Evolutionary conservation across 495 filamentous ascomycete species (phyloP), one percentile per base, ranked within the genome.

Genomic region (Xylaria grammica): DNA sequence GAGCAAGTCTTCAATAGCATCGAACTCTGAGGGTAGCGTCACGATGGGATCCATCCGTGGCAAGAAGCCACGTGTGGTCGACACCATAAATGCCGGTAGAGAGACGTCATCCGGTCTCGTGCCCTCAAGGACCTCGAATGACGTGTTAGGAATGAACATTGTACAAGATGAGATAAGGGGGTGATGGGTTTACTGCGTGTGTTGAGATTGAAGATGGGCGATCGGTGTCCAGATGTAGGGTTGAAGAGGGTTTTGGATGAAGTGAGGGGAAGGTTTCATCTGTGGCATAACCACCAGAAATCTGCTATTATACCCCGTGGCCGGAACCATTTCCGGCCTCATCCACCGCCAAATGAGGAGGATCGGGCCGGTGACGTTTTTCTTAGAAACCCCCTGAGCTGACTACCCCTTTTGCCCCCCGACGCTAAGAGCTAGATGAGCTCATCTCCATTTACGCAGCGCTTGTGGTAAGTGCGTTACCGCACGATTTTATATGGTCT

Each of bases 11-110:
- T 89, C 83, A 36, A 96, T 79, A 15, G 83, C 73, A 44, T 83
- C 77, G 74, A 97, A 97, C 71, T 87, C 88, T 15, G 81, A 54
- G 8, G 93, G 92, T 10, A 90, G 83, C 2, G 75, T 59, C 22
- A 82, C 72, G 67, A 90, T 72, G 44, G 89, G 89, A 59, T 90
- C 82, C 73, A 81, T 79, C 1, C 88, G 82, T 1, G 89, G 88
- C 44, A 91, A 81, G 77, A 97, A 97, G 56, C 93, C 93, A 44
- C 91, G 84, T 0, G 88, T 86, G 2, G 87, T 92, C 51, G 92
- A 94, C 66, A 96, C 91, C 80, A 93, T 94, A 82, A 97, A 97
- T 53, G 91, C 87, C 34, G 90, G 89, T 22, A 95, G 81, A 54
- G 79, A 78, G 44, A 48, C 67, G 67, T 82, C 77, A 44, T 77